Conservation (phyloP, 78 protist genomes). For the Dictyostelium purpureum region DNA sequence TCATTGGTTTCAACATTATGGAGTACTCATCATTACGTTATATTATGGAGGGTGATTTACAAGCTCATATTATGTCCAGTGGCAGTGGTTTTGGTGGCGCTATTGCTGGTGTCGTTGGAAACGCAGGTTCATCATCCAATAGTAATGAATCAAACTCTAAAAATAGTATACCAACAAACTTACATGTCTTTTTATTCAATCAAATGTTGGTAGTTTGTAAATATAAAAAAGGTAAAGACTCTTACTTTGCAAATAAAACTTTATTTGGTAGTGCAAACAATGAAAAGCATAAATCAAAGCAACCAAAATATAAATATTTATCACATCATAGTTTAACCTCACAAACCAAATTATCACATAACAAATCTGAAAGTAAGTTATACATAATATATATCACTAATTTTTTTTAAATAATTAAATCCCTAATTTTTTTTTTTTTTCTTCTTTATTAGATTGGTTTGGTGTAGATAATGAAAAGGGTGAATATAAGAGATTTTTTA, state of each 20-base stretch:
- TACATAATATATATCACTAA: not conserved
- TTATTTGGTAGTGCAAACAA: conserved; percentile 19
- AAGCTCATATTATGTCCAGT: conserved; percentile 4
- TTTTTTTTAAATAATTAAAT: not conserved
- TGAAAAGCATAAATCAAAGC: conserved; percentile 63
- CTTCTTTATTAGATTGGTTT: conserved; percentile 37
- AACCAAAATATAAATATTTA: conserved; percentile 66
- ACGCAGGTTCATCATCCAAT: conserved; percentile 16
- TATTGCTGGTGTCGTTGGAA: conserved; percentile 34
- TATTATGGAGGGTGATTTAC: conserved; percentile 69
- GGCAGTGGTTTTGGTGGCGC: conserved; percentile 36
- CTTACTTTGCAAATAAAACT: conserved; percentile 36
- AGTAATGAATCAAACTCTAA: not conserved
- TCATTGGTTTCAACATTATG: conserved; percentile 67
- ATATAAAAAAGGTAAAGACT: conserved; percentile 69
- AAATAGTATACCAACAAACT: not conserved
- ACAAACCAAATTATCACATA: conserved; percentile 48
- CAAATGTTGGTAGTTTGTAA: conserved; percentile 72
- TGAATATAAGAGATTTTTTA: conserved; percentile 49
- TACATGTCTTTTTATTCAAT: conserved; percentile 67
- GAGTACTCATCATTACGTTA: conserved; percentile 70
- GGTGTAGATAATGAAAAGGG: conserved; percentile 38
- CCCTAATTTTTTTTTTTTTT: not conserved
- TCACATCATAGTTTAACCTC: not conserved
- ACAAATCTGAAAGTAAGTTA: conserved; percentile 37